phyloP scores from a whole-genome alignment of 2,329 filamentous ascomycete genomes.

The Whalleya microplaca region DNA sequence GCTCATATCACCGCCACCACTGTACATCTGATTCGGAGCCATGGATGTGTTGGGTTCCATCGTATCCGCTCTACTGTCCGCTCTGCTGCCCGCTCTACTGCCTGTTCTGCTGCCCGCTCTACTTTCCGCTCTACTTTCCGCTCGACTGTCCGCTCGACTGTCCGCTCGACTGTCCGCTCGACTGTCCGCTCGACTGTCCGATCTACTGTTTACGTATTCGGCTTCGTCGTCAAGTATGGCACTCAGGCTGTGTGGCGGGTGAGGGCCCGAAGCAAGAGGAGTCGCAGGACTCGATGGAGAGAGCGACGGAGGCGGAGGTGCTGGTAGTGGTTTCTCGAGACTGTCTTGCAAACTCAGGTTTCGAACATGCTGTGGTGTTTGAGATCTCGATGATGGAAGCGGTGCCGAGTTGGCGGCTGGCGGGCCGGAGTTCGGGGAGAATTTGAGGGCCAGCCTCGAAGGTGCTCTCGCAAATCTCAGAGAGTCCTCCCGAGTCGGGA shows the following conservation, averaged over 20 bases:
- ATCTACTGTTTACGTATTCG: slow-evolving; percentile 43
- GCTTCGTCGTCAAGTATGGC: slow-evolving; percentile 39
- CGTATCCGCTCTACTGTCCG: slow-evolving; percentile 49
- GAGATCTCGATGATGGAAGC: slow-evolving; percentile 14
- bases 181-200: slow-evolving; percentile 49
- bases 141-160: slow-evolving; percentile 47
- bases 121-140: no score
- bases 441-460: slow-evolving; percentile 47
- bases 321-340: slow-evolving; percentile 61
- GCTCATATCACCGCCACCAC: slow-evolving; percentile 44
- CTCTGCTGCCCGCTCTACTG: slow-evolving; percentile 47
- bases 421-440: slow-evolving; percentile 26
- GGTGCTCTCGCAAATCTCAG: slow-evolving; percentile 48
- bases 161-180: slow-evolving; percentile 50
- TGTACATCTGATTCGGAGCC: slow-evolving; percentile 41
- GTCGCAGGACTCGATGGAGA: slow-evolving; percentile 41
- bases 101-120: no score
- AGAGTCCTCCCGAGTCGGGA: slow-evolving; percentile 48
- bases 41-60: slow-evolving; percentile 52
- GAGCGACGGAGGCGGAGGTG: slow-evolving; percentile 48
- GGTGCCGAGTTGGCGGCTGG: slow-evolving; percentile 25
- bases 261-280: slow-evolving; percentile 24
- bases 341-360: slow-evolving; percentile 59
- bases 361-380: slow-evolving; percentile 52
- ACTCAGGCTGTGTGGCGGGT: slow-evolving; percentile 27